Evolutionary conservation across 2,329 filamentous ascomycete species (phyloP), one percentile per base, ranked within the genome.

Genomic region (Chrysoporthe austroafricana): DNA sequence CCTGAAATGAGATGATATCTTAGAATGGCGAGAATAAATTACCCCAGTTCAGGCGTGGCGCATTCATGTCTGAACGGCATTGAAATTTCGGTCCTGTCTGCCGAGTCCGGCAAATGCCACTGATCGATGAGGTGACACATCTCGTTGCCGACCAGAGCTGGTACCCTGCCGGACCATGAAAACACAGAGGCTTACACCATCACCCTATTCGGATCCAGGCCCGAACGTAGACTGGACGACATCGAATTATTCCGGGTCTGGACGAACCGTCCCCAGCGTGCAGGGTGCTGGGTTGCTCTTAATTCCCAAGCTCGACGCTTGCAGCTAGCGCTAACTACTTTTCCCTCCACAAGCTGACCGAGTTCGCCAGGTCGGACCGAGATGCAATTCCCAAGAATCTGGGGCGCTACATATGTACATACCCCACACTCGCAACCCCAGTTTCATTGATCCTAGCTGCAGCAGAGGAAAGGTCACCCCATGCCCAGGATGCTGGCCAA

Each of bases 1-100:
- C 11, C 62, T 77, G 44, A 52, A 26, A 11, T 13, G 44, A 21
- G 44, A n/a, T 1, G n/a, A n/a, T n/a, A n/a, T 18, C 26, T 26
- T 26, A 26, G 26, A 26, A 2, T 26, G 26, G 26, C 26, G 26
- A 26, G 26, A 26, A 26, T 26, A 26, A 26, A 18, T 2, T 21
- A 18, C 44, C 16, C 3, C 44, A 18, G 5, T n/a, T 48, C 18
- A 21, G 7, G 18, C 3, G 18, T 18, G 9, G 1, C 18, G 16
- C 44, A 48, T 48, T 48, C 6, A 48, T 48, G 18, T 6, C 3
- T 4, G 26, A 21, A 52, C 14, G 11, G 9, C 48, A 26, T 39
- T 39, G 36, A 39, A 39, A 39, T 39, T 9, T 39, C 26, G 36
- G 36, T 39, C 36, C 36, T 9, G 36, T 39, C 8, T 39, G 36